Conservation (phyloP, 2,329 filamentous ascomycete genomes). For the Ascochyta lentis region DNA sequence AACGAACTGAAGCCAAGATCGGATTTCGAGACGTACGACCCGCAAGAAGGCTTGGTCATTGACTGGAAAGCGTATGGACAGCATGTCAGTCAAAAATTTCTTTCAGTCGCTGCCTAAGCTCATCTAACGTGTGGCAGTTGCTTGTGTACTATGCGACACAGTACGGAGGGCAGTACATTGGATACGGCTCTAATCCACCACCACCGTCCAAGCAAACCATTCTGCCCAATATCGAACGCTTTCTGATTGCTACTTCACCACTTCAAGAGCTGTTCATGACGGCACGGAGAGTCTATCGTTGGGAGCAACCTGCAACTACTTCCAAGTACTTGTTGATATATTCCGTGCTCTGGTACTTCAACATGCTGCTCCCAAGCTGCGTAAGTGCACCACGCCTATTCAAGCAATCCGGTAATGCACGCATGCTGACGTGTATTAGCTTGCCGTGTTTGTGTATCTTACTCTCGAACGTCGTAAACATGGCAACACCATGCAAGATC, state of each 20-base stretch:
- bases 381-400: constrained; percentile 20
- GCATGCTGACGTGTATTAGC: constrained; percentile 11
- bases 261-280: constrained; percentile 47
- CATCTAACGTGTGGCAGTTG: constrained; percentile 31
- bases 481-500: constrained; percentile 31
- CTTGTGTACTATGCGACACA: constrained; percentile 35
- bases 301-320: constrained; percentile 44
- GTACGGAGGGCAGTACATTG: constrained; percentile 50
- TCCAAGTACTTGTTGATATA: constrained; percentile 39
- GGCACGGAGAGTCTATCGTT: constrained; percentile 45
- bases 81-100: constrained; percentile 30
- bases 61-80: constrained; percentile 40
- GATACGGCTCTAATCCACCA: constrained; percentile 39
- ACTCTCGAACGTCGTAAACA: constrained; percentile 29
- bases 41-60: constrained; percentile 20
- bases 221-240: constrained; percentile 46
- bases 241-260: constrained; percentile 48
- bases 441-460: constrained; percentile 32
- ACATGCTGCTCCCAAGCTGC: constrained; percentile 36
- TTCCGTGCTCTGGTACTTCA: constrained; percentile 32
- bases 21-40: constrained; percentile 34
- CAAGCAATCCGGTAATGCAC: background rate
- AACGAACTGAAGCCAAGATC: constrained; percentile 25
- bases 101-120: background rate
- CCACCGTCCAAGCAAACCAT: constrained; percentile 41